Conservation (phyloP, 345 rosid genomes). For the Salix koriyanagi region DNA sequence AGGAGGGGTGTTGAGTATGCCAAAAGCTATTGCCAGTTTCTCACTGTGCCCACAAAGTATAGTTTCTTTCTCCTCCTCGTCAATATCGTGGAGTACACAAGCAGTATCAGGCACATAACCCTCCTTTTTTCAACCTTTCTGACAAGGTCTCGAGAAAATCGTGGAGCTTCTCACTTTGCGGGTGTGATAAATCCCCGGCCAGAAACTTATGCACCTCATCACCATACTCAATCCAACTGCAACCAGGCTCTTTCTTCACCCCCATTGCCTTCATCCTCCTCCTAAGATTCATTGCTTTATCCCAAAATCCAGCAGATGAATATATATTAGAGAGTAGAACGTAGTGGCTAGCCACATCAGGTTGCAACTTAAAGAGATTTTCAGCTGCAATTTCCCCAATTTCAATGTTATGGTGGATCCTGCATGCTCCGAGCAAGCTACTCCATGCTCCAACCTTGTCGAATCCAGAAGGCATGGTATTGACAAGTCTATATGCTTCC, state of each 20-base stretch:
- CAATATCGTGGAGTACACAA: conserved; percentile 76
- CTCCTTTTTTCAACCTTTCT: conserved; percentile 62
- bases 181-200: conserved; percentile 78
- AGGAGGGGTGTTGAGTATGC: conserved; percentile 62
- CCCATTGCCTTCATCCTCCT: conserved; percentile 74
- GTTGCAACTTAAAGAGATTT: conserved; percentile 63
- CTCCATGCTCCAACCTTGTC: conserved; percentile 77
- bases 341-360: conserved; percentile 81
- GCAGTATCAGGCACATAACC: conserved; percentile 86
- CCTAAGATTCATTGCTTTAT: conserved; percentile 67
- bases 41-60: conserved; percentile 89
- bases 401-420: conserved; percentile 61
- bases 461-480: conserved; percentile 46
- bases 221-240: conserved; percentile 78
- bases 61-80: conserved; percentile 68
- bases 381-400: conserved; percentile 71
- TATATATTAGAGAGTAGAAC: conserved; percentile 81
- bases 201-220: conserved; percentile 77
- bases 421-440: conserved; percentile 81
- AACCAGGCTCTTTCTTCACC: conserved; percentile 87
- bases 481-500: conserved; percentile 56
- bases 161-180: conserved; percentile 58
- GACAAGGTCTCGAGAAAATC: conserved; percentile 52
- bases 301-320: conserved; percentile 75
- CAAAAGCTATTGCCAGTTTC: conserved; percentile 82